Conservation (phyloP, 2,329 filamentous ascomycete species). For the Cryphonectria japonica region DNA sequence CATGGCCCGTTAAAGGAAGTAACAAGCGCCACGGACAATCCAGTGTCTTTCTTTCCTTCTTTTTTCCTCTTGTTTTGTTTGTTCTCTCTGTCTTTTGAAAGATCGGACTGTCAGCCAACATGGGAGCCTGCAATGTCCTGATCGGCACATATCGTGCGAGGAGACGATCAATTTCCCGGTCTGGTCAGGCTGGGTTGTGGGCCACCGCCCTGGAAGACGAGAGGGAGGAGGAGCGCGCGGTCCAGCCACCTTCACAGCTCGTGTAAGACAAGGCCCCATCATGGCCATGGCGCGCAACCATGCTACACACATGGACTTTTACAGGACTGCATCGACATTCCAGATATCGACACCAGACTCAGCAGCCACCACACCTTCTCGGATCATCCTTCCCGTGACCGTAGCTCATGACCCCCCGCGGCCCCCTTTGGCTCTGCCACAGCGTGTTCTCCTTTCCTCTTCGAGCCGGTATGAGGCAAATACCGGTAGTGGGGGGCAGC, state of each 20-base stretch:
- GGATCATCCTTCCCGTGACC: slow-evolving; percentile 23
- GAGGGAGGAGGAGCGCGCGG: neutral
- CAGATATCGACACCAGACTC: slow-evolving; percentile 7
- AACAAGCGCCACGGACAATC: neutral
- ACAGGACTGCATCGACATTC: neutral
- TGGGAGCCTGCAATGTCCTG: no score
- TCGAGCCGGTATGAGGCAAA: slow-evolving; percentile 12
- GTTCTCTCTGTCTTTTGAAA: no score
- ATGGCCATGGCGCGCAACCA: neutral
- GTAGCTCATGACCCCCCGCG: slow-evolving; percentile 24
- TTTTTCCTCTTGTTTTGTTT: no score
- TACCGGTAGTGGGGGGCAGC: neutral
- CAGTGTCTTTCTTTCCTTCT: no score
- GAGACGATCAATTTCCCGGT: neutral
- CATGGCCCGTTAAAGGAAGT: neutral
- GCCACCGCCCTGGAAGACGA: neutral
- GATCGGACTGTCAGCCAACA: neutral
- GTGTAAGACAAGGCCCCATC: neutral
- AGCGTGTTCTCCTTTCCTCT: neutral
- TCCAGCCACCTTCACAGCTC: neutral
- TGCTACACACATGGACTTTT: neutral
- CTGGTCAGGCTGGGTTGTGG: neutral
- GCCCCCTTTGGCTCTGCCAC: neutral
- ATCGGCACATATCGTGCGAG: no score
- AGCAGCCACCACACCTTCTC: slow-evolving; percentile 21